A percentile compares a stretch with the other conserved stretches of the same genome.
Conservation (phyloP, 2,329 filamentous ascomycete genomes). For the Cladosporium sp. region DNA sequence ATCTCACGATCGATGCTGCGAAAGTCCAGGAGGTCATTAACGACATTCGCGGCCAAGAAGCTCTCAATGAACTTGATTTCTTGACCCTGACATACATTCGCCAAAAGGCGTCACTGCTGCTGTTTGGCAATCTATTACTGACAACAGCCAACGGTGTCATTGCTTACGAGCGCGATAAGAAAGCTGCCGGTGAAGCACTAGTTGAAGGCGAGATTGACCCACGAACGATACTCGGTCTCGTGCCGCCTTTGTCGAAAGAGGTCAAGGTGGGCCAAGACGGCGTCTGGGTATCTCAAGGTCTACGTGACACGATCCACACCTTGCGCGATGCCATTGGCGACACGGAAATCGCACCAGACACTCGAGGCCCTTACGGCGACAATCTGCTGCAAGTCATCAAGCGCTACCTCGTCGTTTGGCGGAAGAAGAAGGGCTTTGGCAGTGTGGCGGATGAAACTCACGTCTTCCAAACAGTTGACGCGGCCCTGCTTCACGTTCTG, state of each 20-base stretch:
- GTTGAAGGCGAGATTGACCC: conserved; percentile 83
- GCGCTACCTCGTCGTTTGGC: conserved; percentile 81
- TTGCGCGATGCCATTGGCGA: conserved; percentile 45
- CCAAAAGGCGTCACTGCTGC: conserved; percentile 79
- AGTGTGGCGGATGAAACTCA: conserved; percentile 86
- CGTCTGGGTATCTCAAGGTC: conserved; percentile 87
- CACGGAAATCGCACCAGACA: conserved; percentile 33
- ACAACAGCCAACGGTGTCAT: conserved; percentile 42
- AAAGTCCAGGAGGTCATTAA: conserved; percentile 56
- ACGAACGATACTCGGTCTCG: conserved; percentile 72
- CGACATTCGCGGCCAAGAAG: conserved; percentile 72
- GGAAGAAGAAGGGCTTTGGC: conserved; percentile 90
- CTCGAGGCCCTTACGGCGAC: conserved; percentile 43
- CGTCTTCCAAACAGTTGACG: conserved; percentile 87
- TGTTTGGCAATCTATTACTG: conserved; percentile 60
- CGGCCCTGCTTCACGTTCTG: conserved; percentile 74
- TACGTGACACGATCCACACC: conserved; percentile 65
- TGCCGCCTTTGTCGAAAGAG: conserved; percentile 74
- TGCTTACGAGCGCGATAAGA: conserved; percentile 64
- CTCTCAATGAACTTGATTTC: conserved; percentile 84
- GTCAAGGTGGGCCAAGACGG: conserved; percentile 76
- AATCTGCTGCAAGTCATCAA: conserved; percentile 67
- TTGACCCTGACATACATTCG: conserved; percentile 84
- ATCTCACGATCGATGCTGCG: conserved; percentile 26
- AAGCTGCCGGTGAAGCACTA: conserved; percentile 71